Evolutionary conservation across 768 basidiomycete species (phyloP).

Genomic region (Hirschioporus abietinus): DNA sequence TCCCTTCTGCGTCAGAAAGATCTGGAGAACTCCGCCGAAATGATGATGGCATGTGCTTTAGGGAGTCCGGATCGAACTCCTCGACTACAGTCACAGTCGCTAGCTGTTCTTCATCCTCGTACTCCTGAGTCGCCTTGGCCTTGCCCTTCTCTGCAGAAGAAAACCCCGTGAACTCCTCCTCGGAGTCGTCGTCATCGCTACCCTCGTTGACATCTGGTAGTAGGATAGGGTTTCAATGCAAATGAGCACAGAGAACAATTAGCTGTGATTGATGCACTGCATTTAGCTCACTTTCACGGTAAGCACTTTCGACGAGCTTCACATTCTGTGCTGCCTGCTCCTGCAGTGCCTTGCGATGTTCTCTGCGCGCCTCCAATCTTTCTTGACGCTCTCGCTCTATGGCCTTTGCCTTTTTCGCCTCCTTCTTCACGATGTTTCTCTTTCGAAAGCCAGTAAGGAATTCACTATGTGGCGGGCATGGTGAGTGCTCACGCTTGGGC

Average conservation of each 20-base stretch:
- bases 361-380: constrained; percentile 65
- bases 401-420: constrained; percentile 69
- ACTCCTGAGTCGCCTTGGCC: constrained; percentile 45
- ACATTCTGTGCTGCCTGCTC: constrained; percentile 78
- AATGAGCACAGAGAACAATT: constrained; percentile 28
- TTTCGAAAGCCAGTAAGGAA: constrained; percentile 94
- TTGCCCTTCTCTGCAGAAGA: constrained; percentile 23
- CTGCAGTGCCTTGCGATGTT: constrained; percentile 76
- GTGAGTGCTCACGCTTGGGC: background rate
- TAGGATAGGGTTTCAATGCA: constrained; percentile 7
- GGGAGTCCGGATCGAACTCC: constrained; percentile 74
- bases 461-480: constrained; percentile 46
- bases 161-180: constrained; percentile 47
- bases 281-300: constrained; percentile 31
- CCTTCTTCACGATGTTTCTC: constrained; percentile 80
- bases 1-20: background rate
- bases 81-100: constrained; percentile 91
- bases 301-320: constrained; percentile 69
- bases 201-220: constrained; percentile 7
- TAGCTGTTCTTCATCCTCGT: constrained; percentile 76
- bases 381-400: constrained; percentile 73
- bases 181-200: constrained; percentile 34
- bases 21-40: background rate
- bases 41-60: constrained; percentile 41
- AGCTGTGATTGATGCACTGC: constrained; percentile 23